These are phyloP conservation scores for Hypoxylon lienhwacheense DNA, from an alignment of 495 filamentous ascomycete genomes.

Conservation along the genomic window DNA sequence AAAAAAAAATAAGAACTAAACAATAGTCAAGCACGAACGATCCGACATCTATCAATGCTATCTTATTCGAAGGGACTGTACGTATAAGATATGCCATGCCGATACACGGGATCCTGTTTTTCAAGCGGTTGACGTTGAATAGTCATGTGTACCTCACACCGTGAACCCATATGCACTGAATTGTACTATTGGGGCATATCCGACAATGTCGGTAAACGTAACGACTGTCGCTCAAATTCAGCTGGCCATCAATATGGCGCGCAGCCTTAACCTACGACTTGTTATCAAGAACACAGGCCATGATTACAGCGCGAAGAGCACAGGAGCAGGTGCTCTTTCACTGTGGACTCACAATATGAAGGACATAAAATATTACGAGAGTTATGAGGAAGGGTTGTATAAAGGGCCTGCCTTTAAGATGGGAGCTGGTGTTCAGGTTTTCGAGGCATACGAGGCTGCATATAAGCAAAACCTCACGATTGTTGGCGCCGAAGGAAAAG, in stretches of 20 bases:
- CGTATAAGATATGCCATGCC: too few relatives aligned
- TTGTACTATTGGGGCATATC: constrained; percentile 63
- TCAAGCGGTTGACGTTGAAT: too few relatives aligned
- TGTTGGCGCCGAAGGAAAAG: constrained; percentile 54
- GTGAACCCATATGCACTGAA: constrained; percentile 49
- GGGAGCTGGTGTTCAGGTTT: constrained; percentile 50
- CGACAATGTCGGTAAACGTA: constrained; percentile 60
- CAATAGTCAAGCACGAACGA: constrained; percentile 41
- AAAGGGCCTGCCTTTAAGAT: constrained; percentile 53
- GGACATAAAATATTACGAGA: constrained; percentile 44
- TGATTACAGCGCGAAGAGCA: constrained; percentile 58
- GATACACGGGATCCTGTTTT: too few relatives aligned
- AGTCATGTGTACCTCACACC: constrained; percentile 50
- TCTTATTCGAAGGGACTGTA: constrained; percentile 39
- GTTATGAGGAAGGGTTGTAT: constrained; percentile 46
- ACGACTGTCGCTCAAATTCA: constrained; percentile 59
- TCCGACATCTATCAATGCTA: constrained; percentile 54
- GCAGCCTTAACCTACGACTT: constrained; percentile 59
- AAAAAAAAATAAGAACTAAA: constrained; percentile 8
- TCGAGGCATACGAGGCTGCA: constrained; percentile 51
- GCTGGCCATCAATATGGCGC: constrained; percentile 64
- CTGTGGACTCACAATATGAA: constrained; percentile 69
- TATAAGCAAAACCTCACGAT: constrained; percentile 45
- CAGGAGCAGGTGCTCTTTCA: constrained; percentile 51
- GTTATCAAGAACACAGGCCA: constrained; percentile 74